Evolutionary conservation across 139 green algal species (phyloP).

Genomic region (Edaphochlamys debaryana): DNA sequence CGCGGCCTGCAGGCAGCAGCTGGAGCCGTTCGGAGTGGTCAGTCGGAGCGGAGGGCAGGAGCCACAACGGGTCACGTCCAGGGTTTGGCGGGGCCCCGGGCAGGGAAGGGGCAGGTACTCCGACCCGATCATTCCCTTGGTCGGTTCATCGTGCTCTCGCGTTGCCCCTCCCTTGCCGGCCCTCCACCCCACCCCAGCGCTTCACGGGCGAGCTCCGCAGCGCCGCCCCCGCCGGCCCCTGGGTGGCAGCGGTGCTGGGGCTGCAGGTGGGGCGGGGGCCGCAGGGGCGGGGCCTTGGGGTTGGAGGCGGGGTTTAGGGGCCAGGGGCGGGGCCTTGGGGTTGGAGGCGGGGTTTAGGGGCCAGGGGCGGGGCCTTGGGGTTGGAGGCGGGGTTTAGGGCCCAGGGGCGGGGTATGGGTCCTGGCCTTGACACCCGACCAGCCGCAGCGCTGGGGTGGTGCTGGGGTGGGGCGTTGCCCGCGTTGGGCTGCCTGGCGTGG

Average conservation of each 20-base stretch:
- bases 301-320: too few relatives aligned
- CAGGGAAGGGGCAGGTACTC: too few relatives aligned
- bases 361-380: too few relatives aligned
- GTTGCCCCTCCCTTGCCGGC: neutral
- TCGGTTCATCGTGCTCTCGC: neutral
- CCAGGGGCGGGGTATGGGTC: too few relatives aligned
- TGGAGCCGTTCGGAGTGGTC: conserved; percentile 39
- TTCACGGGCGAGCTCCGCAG: conserved; percentile 47
- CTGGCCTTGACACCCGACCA: neutral
- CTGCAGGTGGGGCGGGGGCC: neutral
- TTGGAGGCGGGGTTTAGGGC: too few relatives aligned
- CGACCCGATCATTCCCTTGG: neutral
- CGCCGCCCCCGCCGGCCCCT: neutral
- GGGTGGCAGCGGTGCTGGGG: neutral
- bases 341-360: too few relatives aligned
- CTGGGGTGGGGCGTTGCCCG: too few relatives aligned
- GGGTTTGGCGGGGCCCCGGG: neutral
- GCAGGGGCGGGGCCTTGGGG: too few relatives aligned
- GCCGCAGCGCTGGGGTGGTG: neutral
- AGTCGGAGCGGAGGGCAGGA: neutral
- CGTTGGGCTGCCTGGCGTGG: too few relatives aligned
- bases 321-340: too few relatives aligned
- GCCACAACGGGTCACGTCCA: too few relatives aligned
- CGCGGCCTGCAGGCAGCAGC: conserved; percentile 22
- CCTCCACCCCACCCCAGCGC: neutral